Percentiles rank a stretch among this genome's conserved stretches.
phyloP scores from a whole-genome alignment of 495 filamentous ascomycete species.

The Jackrogersella minutella region DNA sequence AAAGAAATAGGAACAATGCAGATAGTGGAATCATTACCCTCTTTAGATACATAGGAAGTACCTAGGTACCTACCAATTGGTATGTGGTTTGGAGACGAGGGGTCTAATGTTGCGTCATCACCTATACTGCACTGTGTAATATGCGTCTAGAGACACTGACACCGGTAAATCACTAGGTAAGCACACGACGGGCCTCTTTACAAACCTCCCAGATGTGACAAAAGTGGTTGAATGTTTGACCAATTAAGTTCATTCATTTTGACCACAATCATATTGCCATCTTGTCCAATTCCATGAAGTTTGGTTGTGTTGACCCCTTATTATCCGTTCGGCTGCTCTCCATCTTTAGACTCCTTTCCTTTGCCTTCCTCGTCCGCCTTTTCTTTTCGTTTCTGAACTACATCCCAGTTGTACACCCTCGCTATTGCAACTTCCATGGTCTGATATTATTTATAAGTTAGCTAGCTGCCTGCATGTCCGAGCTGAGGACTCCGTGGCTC shows the following conservation, averaged over 20 bases:
- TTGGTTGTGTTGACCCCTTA: neutral
- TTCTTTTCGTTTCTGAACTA: slow-evolving; percentile 91
- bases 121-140: slow-evolving; percentile 1
- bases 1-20: too few relatives aligned
- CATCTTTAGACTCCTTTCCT: slow-evolving; percentile 47
- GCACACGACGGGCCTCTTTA: neutral
- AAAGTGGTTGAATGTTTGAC: too few relatives aligned
- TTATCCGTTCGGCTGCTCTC: slow-evolving; percentile 45
- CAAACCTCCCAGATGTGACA: neutral
- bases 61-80: too few relatives aligned
- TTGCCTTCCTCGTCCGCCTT: slow-evolving; percentile 69
- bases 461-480: too few relatives aligned
- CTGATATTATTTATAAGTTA: slow-evolving; percentile 56
- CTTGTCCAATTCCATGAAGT: neutral
- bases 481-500: neutral
- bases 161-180: slow-evolving; percentile 6
- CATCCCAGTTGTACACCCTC: slow-evolving; percentile 98
- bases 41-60: too few relatives aligned
- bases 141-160: neutral
- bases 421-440: slow-evolving; percentile 97
- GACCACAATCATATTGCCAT: neutral
- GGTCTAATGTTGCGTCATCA: slow-evolving; percentile 23
- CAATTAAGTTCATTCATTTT: neutral
- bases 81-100: neutral
- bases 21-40: too few relatives aligned